Percentiles rank a stretch among this genome's conserved stretches.
Evolutionary conservation across 345 rosid genomes (phyloP).

Genomic region (Corchorus olitorius): DNA sequence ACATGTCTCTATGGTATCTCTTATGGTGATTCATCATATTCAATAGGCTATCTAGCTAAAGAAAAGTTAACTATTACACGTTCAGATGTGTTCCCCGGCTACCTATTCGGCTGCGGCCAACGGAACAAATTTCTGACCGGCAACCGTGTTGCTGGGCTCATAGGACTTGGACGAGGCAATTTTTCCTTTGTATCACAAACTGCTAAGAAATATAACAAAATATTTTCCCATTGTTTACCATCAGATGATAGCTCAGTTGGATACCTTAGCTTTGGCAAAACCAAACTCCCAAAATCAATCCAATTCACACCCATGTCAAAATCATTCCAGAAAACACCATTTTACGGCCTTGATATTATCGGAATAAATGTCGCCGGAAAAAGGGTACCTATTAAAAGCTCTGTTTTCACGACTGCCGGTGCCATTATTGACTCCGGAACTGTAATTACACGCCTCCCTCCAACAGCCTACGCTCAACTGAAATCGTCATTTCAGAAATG

Average conservation of each 20-base stretch:
- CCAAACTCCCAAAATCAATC: slow-evolving; percentile 37
- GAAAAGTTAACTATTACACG: slow-evolving; percentile 58
- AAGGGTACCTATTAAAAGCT: slow-evolving; percentile 40
- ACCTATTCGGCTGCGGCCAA: slow-evolving; percentile 77
- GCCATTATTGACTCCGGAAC: slow-evolving; percentile 85
- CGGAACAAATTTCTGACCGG: slow-evolving; percentile 62
- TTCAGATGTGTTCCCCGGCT: slow-evolving; percentile 40
- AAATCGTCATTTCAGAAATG: slow-evolving; percentile 40
- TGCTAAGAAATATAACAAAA: slow-evolving; percentile 49
- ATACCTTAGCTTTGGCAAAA: slow-evolving; percentile 61
- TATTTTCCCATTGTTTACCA: slow-evolving; percentile 87
- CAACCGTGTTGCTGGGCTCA: slow-evolving; percentile 57
- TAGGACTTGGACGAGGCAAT: slow-evolving; percentile 77
- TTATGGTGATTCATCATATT: slow-evolving; percentile 74
- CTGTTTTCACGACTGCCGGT: slow-evolving; percentile 56
- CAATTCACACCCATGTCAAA: slow-evolving; percentile 64
- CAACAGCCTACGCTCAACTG: slow-evolving; percentile 57
- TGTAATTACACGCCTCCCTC: slow-evolving; percentile 75
- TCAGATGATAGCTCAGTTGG: slow-evolving; percentile 64
- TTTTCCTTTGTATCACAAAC: slow-evolving; percentile 71
- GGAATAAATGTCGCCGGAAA: slow-evolving; percentile 60
- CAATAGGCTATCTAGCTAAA: slow-evolving; percentile 61
- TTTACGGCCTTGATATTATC: slow-evolving; percentile 62
- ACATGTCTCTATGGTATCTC: slow-evolving; percentile 68
- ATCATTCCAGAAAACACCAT: slow-evolving; percentile 35